Conservation (phyloP, 179 eudicot genomes). For the Sideroxylon spinosum region DNA sequence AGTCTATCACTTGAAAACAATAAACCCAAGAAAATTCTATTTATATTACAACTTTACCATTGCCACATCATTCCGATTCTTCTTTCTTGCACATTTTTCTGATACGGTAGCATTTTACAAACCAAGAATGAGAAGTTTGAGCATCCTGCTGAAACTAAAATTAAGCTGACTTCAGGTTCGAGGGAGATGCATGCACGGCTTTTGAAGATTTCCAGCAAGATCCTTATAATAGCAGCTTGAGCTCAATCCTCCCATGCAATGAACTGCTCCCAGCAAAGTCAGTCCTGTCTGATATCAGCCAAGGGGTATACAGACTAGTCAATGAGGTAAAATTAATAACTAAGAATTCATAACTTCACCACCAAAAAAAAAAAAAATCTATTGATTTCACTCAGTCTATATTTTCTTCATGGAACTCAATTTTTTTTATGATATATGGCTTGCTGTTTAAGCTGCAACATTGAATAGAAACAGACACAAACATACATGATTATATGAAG, state of each 20-base stretch:
- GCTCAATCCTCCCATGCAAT: slow-evolving; percentile 68
- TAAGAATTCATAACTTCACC: not conserved
- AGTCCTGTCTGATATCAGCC: slow-evolving; percentile 44
- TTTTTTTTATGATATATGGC: not conserved
- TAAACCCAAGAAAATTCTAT: no score
- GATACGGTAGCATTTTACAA: no score
- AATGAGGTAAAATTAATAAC: slow-evolving; percentile 34
- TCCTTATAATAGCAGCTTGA: slow-evolving; percentile 71
- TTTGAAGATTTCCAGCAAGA: slow-evolving; percentile 52
- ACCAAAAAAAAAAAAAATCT: not conserved
- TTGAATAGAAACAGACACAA: no score
- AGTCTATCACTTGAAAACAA: no score
- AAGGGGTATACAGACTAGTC: slow-evolving; percentile 51
- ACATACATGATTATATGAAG: not conserved
- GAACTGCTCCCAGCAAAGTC: slow-evolving; percentile 55
- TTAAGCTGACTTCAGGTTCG: slow-evolving; percentile 37
- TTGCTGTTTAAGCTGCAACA: not conserved
- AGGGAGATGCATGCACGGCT: slow-evolving; percentile 67
- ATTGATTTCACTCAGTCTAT: not conserved
- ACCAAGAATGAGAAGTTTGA: not conserved
- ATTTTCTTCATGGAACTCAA: not conserved
- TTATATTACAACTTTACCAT: no score
- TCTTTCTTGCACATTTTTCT: no score
- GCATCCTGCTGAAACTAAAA: not conserved
- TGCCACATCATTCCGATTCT: no score